These are phyloP conservation scores for Verruconis gallopava DNA, from an alignment of 2,329 filamentous ascomycete genomes.

Conservation along the genomic window DNA sequence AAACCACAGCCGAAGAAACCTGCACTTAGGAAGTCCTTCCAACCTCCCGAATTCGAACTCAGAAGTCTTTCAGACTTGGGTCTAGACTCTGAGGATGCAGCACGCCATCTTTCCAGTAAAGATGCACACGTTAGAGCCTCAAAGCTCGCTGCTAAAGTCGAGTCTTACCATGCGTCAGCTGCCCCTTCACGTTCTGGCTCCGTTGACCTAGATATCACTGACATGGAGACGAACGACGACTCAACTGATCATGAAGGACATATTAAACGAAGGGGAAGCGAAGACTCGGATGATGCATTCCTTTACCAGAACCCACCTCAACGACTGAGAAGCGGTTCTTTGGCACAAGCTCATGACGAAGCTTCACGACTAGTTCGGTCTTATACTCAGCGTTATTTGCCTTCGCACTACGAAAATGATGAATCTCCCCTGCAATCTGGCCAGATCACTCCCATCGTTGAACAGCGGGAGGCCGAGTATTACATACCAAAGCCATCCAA, in stretches of 20 bases:
- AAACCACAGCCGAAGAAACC: constrained; percentile 1
- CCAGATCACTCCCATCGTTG: constrained; percentile 34
- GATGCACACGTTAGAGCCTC: constrained; percentile 7
- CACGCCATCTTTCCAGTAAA: constrained; percentile 1
- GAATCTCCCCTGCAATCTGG: constrained; percentile 26
- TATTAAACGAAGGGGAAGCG: not conserved
- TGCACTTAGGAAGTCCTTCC: constrained; percentile 2
- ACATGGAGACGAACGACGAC: not conserved
- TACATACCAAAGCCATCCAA: constrained; percentile 55
- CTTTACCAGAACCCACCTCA: not conserved
- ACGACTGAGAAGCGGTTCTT: not conserved
- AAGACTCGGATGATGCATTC: constrained; percentile 3
- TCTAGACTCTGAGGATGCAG: not conserved
- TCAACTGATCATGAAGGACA: not conserved
- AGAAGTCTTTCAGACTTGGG: not conserved
- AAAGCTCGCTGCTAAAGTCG: constrained; percentile 6
- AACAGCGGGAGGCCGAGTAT: constrained; percentile 41
- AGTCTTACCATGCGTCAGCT: constrained; percentile 6
- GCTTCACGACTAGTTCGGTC: constrained; percentile 4
- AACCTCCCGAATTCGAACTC: constrained; percentile 5
- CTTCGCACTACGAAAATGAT: constrained; percentile 2
- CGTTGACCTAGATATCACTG: not conserved
- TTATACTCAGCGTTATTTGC: constrained; percentile 1
- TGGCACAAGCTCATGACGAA: not conserved
- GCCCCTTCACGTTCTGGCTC: constrained; percentile 1